Percentiles rank a stretch among this genome's conserved stretches.
Evolutionary conservation across 768 basidiomycete genomes (phyloP).

Genomic region (Hirschioporus abietinus): DNA sequence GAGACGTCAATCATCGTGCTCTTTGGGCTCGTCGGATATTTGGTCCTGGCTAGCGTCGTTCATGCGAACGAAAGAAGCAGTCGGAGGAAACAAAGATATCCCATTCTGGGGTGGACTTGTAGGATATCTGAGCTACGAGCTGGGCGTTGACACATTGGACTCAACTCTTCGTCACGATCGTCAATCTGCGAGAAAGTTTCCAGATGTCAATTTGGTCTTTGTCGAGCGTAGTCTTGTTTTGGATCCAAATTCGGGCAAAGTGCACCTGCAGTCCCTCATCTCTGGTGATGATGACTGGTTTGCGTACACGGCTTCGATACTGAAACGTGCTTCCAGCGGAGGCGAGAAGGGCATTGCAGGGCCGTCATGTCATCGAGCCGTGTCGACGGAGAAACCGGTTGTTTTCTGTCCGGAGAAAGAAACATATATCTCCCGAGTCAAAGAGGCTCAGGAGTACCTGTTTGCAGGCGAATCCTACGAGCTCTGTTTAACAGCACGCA

Average conservation of each 20-base stretch:
- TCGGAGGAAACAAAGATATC: constrained; percentile 42
- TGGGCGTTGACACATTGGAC: constrained; percentile 55
- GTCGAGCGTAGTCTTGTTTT: constrained; percentile 75
- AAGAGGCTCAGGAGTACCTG: constrained; percentile 65
- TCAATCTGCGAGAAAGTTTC: constrained; percentile 16
- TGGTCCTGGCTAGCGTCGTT: constrained; percentile 76
- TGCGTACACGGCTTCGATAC: constrained; percentile 29
- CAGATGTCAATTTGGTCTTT: constrained; percentile 72
- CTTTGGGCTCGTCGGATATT: constrained; percentile 47
- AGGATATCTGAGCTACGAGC: constrained; percentile 75
- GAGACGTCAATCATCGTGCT: constrained; percentile 28
- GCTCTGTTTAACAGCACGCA: constrained; percentile 80
- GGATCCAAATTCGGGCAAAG: constrained; percentile 43
- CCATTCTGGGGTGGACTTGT: constrained; percentile 86
- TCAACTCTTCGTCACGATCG: constrained; percentile 39
- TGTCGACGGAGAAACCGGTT: background rate
- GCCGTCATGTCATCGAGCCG: background rate
- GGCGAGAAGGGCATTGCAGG: background rate
- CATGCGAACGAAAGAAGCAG: constrained; percentile 48
- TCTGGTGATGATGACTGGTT: constrained; percentile 61
- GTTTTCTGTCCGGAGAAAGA: constrained; percentile 40
- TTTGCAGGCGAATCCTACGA: constrained; percentile 90
- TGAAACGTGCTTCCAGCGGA: constrained; percentile 18
- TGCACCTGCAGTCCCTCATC: constrained; percentile 62
- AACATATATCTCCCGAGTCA: constrained; percentile 64